phyloP scores from a whole-genome alignment of 805 yeast species.

The Schwanniomyces vanrijiae region DNA sequence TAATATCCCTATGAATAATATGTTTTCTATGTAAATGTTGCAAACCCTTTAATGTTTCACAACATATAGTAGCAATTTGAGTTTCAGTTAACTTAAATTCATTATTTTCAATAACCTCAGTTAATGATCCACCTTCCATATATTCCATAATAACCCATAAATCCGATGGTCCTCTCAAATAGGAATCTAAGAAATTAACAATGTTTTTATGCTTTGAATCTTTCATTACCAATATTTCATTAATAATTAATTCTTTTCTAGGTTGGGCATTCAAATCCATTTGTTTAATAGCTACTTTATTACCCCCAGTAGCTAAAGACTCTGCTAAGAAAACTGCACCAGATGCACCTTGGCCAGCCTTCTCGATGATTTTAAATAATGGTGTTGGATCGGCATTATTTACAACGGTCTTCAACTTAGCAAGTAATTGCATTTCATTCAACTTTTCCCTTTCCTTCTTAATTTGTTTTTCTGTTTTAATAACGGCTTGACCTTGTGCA shows the following conservation, averaged over 20 bases:
- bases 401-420: conserved; percentile 79
- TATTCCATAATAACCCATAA: conserved; percentile 99
- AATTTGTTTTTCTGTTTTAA: conserved; percentile 38
- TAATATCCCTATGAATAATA: conserved; percentile 71
- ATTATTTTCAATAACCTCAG: conserved; percentile 93
- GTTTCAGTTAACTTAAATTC: conserved; percentile 68
- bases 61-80: conserved; percentile 89
- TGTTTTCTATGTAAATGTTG: conserved; percentile 89
- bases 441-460: conserved; percentile 46
- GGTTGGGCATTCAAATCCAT: conserved; percentile 92
- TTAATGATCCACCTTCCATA: conserved; percentile 98
- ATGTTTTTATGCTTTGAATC: conserved; percentile 93
- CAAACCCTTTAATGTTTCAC: conserved; percentile 87
- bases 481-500: conserved; percentile 8
- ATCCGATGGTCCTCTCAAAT: conserved; percentile 73
- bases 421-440: conserved; percentile 86
- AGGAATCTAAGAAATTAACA: conserved; percentile 92
- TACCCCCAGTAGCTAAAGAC: conserved; percentile 52
- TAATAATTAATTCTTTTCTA: conserved; percentile 89
- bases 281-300: conserved; percentile 92
- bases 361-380: conserved; percentile 70
- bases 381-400: conserved; percentile 84
- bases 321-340: conserved; percentile 93
- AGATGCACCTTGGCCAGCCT: conserved; percentile 97
- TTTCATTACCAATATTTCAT: conserved; percentile 95